Base-by-base conservation (phyloP, 495 filamentous ascomycete species). In the Rhizodiscina lignyota region DNA sequence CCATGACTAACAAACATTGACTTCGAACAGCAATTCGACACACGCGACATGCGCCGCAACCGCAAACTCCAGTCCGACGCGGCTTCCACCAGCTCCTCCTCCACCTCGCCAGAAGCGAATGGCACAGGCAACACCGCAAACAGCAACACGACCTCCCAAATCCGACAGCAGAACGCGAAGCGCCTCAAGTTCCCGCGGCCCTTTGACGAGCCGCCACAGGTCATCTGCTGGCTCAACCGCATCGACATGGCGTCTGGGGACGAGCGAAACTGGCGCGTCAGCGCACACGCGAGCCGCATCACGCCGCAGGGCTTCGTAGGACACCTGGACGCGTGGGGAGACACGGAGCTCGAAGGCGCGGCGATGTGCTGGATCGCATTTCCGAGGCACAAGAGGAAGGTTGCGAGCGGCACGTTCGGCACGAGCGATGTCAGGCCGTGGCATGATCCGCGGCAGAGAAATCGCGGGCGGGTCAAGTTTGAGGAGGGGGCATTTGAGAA, bases 281-380 rank as follows among this genome's bases (percentile, higher is more conserved):
- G 21, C 21, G 41, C 34, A 10, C 39, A 28, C 33, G 42, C 38
- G 8, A 36, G 36, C 10, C 16, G 29, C 12, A 17, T 41, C 12
- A 38, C 18, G 4, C 3, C 8, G 6, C 19, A 16, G 13, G 37
- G 40, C 21, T 48, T 45, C 24, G 28, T 30, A 3, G 40, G 35
- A 8, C 41, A 45, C 20, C 27, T 41, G 5, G 39, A 44, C 35
- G 43, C 40, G 11, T 43, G 41, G 41, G 42, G 38, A 5, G 39
- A 38, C 26, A 32, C 17, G 30, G 30, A 10, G 10, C 30, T 6
- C 10, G 18, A 11, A 13, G 45, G 45, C 11, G 45, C 45, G 2
- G 41, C 42, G 18, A 45, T 48, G 42, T 41, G 38, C 21, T 48
- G 45, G 45, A 45, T 48, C 21, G 45, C 41, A 4, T 45, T 44